phyloP scores from a whole-genome alignment of 768 basidiomycete genomes.

The Lepiota venenata region DNA sequence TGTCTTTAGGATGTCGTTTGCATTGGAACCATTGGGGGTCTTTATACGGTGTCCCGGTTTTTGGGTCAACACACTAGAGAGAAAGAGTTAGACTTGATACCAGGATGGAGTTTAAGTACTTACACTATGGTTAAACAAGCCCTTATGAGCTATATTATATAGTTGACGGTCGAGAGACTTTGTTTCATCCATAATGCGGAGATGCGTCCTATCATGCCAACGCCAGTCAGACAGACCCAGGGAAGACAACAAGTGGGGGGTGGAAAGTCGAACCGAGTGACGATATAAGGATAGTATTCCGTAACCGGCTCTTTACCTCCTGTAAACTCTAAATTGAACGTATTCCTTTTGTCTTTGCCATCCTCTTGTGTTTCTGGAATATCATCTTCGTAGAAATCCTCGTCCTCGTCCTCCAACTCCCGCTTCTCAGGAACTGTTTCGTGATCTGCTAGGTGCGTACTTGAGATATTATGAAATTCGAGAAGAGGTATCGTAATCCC shows the following conservation, averaged over 20 bases:
- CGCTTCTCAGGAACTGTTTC: not conserved
- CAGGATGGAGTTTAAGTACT: not conserved
- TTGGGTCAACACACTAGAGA: not conserved
- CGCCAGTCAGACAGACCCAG: not conserved
- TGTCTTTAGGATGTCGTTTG: slow-evolving; percentile 18
- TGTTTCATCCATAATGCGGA: slow-evolving; percentile 30
- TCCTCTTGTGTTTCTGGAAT: not conserved
- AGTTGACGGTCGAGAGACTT: slow-evolving; percentile 23
- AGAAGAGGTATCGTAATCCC: slow-evolving; percentile 30
- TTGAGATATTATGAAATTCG: slow-evolving; percentile 26
- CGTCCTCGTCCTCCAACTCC: slow-evolving; percentile 12
- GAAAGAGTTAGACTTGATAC: not conserved
- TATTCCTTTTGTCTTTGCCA: not conserved
- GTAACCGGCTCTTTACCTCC: slow-evolving; percentile 15
- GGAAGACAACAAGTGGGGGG: not conserved
- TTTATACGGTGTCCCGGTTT: not conserved
- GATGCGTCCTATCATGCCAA: slow-evolving; percentile 24
- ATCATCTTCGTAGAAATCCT: slow-evolving; percentile 12
- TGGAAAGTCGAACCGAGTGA: slow-evolving; percentile 25
- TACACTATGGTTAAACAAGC: slow-evolving; percentile 21
- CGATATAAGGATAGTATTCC: slow-evolving; percentile 30
- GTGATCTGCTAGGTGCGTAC: not conserved
- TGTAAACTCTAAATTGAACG: slow-evolving; percentile 11
- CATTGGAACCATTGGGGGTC: slow-evolving; percentile 20
- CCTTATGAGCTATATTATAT: slow-evolving; percentile 24